Conservation (phyloP, 2,329 filamentous ascomycete species). For the Blumeria hordei region DNA sequence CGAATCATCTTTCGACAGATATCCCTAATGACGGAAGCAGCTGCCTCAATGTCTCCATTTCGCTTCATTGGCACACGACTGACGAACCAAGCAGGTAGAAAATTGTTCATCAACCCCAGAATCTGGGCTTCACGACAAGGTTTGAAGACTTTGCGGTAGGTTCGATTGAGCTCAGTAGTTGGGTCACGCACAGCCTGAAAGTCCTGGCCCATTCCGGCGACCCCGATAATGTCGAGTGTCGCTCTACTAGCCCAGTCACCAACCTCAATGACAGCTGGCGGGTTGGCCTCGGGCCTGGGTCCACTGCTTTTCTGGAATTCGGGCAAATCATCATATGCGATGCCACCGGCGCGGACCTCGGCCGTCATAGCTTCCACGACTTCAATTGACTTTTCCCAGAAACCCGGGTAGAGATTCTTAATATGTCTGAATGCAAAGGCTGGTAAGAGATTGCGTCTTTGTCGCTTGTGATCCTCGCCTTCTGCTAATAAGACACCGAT, state of each 20-base stretch:
- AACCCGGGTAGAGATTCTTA: constrained; percentile 62
- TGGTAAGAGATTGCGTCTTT: constrained; percentile 56
- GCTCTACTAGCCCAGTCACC: constrained; percentile 38
- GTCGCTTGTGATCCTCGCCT: constrained; percentile 70
- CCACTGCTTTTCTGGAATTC: constrained; percentile 3
- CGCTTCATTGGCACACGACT: constrained; percentile 40
- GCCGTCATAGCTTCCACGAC: constrained; percentile 36
- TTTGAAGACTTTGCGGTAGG: constrained; percentile 31
- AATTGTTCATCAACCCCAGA: constrained; percentile 30
- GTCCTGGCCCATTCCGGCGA: constrained; percentile 46
- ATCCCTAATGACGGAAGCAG: constrained; percentile 33
- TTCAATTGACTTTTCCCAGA: constrained; percentile 57
- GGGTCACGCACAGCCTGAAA: constrained; percentile 41
- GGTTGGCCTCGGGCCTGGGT: constrained; percentile 4
- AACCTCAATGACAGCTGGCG: constrained; percentile 27
- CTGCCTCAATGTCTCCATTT: constrained; percentile 37
- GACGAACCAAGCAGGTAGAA: constrained; percentile 40
- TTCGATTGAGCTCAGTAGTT: constrained; percentile 29
- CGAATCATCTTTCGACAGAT: constrained; percentile 44
- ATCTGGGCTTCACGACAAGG: constrained; percentile 26
- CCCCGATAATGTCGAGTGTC: constrained; percentile 53
- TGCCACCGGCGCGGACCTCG: constrained; percentile 19
- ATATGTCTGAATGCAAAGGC: constrained; percentile 71
- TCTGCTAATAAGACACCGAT: constrained; percentile 57
- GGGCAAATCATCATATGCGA: constrained; percentile 14